A percentile compares a stretch with the other conserved stretches of the same genome.
Evolutionary conservation across 805 yeast species (phyloP).

Genomic region (Metschnikowia cubensis): DNA sequence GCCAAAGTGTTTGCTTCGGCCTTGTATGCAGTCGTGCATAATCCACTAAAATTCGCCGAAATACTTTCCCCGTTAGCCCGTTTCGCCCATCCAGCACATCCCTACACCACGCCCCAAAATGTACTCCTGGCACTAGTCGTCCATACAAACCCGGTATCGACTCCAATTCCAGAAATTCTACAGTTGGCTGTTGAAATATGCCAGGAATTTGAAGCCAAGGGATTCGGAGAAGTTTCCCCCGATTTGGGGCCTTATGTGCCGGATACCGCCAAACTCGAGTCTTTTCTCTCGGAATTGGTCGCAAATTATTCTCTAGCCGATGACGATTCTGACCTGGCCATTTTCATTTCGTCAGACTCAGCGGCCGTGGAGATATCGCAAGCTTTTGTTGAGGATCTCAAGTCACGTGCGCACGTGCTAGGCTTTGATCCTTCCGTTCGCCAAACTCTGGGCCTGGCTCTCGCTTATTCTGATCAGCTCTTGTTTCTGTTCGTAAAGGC

Average conservation of each 20-base stretch:
- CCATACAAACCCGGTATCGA: constrained; percentile 12
- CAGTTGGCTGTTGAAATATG: background rate
- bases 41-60: constrained; percentile 5
- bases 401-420: background rate
- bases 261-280: background rate
- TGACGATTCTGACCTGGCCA: background rate
- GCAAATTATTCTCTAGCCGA: background rate
- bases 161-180: background rate
- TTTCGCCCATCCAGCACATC: constrained; percentile 1
- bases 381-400: background rate
- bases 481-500: constrained; percentile 13
- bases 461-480: background rate
- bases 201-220: background rate
- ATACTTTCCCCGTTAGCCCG: constrained; percentile 6
- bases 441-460: no score
- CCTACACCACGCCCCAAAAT: constrained; percentile 8
- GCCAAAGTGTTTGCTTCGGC: constrained; percentile 12
- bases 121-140: constrained; percentile 9
- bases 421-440: background rate
- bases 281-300: background rate
- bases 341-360: background rate
- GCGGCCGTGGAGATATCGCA: background rate
- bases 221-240: background rate
- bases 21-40: constrained; percentile 2
- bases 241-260: background rate